These are phyloP conservation scores for Tetradesmus lagerheimii DNA, from an alignment of 139 green algal genomes.

Conservation along the genomic window DNA sequence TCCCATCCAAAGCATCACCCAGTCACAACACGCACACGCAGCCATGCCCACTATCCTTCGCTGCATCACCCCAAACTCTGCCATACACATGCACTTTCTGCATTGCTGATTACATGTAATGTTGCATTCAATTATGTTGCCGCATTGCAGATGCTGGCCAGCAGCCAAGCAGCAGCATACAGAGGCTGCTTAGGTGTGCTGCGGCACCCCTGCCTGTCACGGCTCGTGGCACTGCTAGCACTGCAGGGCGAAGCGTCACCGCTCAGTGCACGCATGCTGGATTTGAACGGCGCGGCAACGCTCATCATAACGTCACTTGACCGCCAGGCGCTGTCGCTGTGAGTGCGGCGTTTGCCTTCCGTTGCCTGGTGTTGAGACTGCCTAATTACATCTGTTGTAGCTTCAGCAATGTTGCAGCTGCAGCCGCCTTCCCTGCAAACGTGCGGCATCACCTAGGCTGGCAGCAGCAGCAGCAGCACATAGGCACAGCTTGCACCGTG, in stretches of 20 bases:
- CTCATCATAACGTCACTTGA: not conserved
- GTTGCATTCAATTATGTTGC: not conserved
- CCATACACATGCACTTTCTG: not conserved
- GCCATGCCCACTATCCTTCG: too few relatives aligned
- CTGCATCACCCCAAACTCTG: not conserved
- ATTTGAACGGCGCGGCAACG: conserved; percentile 23
- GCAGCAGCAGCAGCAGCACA: not conserved
- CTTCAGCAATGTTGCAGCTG: not conserved
- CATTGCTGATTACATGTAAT: not conserved
- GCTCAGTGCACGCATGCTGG: not conserved
- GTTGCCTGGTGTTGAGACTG: not conserved
- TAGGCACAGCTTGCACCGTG: too few relatives aligned
- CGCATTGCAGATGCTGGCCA: conserved; percentile 34
- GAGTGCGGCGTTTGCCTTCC: too few relatives aligned
- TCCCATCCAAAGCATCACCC: too few relatives aligned
- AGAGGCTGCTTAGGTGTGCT: not conserved
- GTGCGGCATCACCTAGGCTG: not conserved
- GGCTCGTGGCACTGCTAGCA: not conserved
- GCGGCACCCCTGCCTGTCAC: conserved; percentile 17
- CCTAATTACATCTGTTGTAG: not conserved
- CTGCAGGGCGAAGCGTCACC: not conserved
- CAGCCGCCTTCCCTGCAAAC: not conserved
- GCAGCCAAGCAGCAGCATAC: conserved; percentile 28
- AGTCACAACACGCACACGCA: too few relatives aligned
- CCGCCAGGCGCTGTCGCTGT: not conserved